phyloP scores from a whole-genome alignment of 2,329 filamentous ascomycete genomes.

The Exophiala alcalophila region DNA sequence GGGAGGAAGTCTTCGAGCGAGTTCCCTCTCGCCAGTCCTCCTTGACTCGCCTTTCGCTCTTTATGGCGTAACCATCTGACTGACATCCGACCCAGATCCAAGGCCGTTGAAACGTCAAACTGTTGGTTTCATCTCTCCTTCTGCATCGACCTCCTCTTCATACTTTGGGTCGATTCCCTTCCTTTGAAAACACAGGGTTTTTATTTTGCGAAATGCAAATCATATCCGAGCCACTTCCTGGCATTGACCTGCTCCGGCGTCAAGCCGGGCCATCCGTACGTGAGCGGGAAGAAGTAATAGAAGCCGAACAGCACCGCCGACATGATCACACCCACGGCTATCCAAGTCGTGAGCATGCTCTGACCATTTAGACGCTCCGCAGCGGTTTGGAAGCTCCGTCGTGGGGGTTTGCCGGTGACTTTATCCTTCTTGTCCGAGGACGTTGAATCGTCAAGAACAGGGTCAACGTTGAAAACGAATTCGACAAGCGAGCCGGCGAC shows the following conservation, averaged over 20 bases:
- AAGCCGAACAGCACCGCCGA: slow-evolving; percentile 69
- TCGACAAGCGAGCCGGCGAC: slow-evolving; percentile 90
- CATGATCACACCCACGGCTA: slow-evolving; percentile 69
- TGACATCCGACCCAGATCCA: no score
- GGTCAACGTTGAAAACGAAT: slow-evolving; percentile 92
- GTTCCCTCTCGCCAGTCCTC: no score
- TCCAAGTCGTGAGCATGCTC: slow-evolving; percentile 75
- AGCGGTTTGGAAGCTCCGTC: slow-evolving; percentile 67
- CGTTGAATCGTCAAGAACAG: slow-evolving; percentile 50
- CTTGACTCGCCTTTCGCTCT: no score
- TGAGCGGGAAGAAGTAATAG: slow-evolving; percentile 91
- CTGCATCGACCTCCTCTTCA: no score
- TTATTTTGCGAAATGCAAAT: slow-evolving; percentile 98
- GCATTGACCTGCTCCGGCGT: slow-evolving; percentile 67
- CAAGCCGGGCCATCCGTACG: slow-evolving; percentile 90
- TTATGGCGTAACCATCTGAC: no score
- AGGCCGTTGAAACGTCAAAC: no score
- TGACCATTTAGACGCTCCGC: slow-evolving; percentile 76
- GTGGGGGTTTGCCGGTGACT: slow-evolving; percentile 42
- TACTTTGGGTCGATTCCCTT: neutral
- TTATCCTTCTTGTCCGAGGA: slow-evolving; percentile 35
- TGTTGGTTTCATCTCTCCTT: no score
- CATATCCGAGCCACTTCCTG: slow-evolving; percentile 95
- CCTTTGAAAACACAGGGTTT: neutral
- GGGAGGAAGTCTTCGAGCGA: no score